Evolutionary conservation across 257 asterid genomes (phyloP).

Genomic region (Fraxinus cuspidata): DNA sequence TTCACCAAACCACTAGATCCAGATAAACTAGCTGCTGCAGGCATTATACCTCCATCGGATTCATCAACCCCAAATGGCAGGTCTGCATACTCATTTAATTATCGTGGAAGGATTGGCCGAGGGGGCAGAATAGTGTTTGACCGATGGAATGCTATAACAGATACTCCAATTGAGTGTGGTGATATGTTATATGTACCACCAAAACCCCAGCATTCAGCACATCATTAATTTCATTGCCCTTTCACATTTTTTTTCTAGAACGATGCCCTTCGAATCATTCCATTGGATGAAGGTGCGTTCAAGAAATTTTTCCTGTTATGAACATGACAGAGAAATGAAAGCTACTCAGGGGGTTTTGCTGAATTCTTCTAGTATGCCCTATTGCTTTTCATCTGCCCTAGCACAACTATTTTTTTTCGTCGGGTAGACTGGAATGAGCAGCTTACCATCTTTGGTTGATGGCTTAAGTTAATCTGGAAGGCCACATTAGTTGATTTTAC

Average conservation of each 20-base stretch:
- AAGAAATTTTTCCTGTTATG: background rate
- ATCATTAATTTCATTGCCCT: conserved; percentile 35
- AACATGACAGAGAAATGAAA: background rate
- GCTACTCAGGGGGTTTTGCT: background rate
- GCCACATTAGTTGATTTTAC: background rate
- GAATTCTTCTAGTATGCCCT: conserved; percentile 1
- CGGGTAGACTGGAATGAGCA: background rate
- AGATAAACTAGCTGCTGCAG: conserved; percentile 81
- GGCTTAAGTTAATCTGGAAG: background rate
- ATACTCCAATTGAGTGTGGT: conserved; percentile 57
- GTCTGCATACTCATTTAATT: conserved; percentile 44
- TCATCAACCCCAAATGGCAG: conserved; percentile 48
- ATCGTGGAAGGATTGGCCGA: conserved; percentile 83
- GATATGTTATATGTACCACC: conserved; percentile 62
- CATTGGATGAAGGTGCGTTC: conserved; percentile 1
- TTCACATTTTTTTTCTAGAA: conserved; percentile 4
- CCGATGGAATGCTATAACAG: conserved; percentile 80
- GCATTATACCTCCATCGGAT: conserved; percentile 75
- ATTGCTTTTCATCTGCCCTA: background rate
- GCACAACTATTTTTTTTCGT: conserved; percentile 18
- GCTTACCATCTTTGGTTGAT: background rate
- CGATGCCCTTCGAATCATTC: conserved; percentile 1
- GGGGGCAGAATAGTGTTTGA: conserved; percentile 94
- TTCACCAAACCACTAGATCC: conserved; percentile 87
- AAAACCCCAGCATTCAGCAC: conserved; percentile 53